Percentiles rank a stretch among this genome's conserved stretches.
Conservation (phyloP, 1,284 basidiomycete species). For the Tilletiaria anomala region DNA sequence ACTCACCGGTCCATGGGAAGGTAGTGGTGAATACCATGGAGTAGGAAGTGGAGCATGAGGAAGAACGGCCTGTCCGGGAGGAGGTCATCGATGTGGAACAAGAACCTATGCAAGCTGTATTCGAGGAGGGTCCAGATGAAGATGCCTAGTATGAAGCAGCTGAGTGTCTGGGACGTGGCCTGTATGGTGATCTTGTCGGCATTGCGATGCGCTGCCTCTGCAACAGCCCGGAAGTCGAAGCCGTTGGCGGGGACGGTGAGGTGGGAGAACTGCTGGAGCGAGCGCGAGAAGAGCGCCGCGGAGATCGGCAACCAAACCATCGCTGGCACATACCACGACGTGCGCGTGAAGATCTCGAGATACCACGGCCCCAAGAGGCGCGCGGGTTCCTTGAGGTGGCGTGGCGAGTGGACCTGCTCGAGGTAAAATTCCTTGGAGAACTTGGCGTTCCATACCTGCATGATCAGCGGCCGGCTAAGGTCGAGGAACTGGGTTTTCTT, state of each 20-base stretch:
- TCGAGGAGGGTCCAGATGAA: constrained; percentile 90
- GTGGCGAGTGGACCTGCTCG: constrained; percentile 82
- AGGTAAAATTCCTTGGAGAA: constrained; percentile 92
- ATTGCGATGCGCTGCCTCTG: too few species aligned
- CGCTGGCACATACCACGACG: constrained; percentile 89
- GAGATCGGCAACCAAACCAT: constrained; percentile 82
- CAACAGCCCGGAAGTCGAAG: too few species aligned
- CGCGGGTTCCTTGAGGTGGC: constrained; percentile 73
- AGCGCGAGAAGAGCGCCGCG: constrained; percentile 62
- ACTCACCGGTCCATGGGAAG: constrained; percentile 80
- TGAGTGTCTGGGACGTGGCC: neutral
- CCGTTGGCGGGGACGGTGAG: constrained; percentile 6
- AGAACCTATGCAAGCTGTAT: constrained; percentile 86
- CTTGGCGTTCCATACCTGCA: constrained; percentile 67
- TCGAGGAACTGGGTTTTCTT: constrained; percentile 86
- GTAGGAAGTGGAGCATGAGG: constrained; percentile 75
- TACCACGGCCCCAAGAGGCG: constrained; percentile 68
- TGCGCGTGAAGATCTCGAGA: constrained; percentile 76
- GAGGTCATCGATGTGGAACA: constrained; percentile 88
- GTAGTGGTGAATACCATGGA: constrained; percentile 96
- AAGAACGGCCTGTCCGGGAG: constrained; percentile 71
- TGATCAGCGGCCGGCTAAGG: constrained; percentile 66
- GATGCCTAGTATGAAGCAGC: constrained; percentile 62
- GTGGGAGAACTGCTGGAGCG: constrained; percentile 58
- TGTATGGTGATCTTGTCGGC: neutral